Base-by-base conservation (phyloP, 2,329 filamentous ascomycete genomes). In the Pseudofabraea citricarpa region DNA sequence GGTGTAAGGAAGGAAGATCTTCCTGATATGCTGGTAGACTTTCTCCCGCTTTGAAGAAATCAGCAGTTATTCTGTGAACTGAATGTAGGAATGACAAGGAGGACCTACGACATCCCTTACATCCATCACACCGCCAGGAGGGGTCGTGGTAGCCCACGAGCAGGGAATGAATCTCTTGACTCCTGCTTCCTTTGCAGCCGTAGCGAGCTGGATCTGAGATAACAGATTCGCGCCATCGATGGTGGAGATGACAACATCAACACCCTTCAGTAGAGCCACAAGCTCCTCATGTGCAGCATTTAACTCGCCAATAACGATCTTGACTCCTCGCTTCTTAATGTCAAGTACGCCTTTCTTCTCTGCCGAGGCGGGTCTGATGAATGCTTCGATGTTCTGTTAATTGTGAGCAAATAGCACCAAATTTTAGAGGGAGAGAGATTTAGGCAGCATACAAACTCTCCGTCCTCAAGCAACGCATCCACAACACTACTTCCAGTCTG, bases 31-130 rank as follows among this genome's bases (percentile, higher is more conserved):
- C 44, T 73, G 66, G 53, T 73, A 66, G 10, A 77, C 63, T 2
- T 64, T 58, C 49, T 79, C 72, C 63, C 79, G 79, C 60, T 70
- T n/a, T n/a, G n/a, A n/a, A n/a, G n/a, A n/a, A n/a, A n/a, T n/a
- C n/a, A n/a, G n/a, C n/a, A n/a, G n/a, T n/a, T n/a, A n/a, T n/a
- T n/a, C n/a, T n/a, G n/a, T n/a, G n/a, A n/a, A n/a, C n/a, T n/a
- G n/a, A n/a, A n/a, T n/a, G n/a, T n/a, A n/a, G n/a, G n/a, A n/a
- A n/a, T n/a, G n/a, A n/a, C n/a, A n/a, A n/a, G n/a, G n/a, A n/a
- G n/a, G n/a, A n/a, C n/a, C n/a, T n/a, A n/a, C n/a, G n/a, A n/a
- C n/a, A 45, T 70, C 65, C 39, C 67, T 60, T 27, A 70, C 49
- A 46, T 56, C 55, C 58, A 70, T 68, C 29, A 70, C 58, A n/a